Evolutionary conservation across 139 green algal genomes (phyloP).

Genomic region (Asterochloris erici): DNA sequence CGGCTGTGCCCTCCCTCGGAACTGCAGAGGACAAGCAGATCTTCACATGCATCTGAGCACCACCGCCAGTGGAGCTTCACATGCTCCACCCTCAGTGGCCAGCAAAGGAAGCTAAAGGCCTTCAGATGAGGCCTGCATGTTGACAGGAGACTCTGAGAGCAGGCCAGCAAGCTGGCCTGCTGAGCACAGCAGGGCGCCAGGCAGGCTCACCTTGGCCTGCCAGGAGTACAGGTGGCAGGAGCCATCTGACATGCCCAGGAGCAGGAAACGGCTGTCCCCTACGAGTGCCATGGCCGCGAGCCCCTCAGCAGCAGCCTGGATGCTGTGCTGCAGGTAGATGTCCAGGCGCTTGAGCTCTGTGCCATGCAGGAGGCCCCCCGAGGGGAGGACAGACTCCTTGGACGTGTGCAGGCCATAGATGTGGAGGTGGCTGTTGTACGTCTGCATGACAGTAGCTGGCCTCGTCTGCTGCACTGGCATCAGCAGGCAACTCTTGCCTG

Average conservation of each 20-base stretch:
- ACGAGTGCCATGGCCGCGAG: conserved; percentile 18
- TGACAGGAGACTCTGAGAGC: not conserved
- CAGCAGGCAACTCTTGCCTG: too few species aligned
- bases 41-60: too few species aligned
- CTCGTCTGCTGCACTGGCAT: not conserved
- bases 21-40: conserved; percentile 16
- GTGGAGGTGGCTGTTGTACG: conserved; percentile 51
- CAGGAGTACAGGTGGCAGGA: conserved; percentile 54
- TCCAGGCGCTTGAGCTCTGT: conserved; percentile 34
- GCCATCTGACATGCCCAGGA: conserved; percentile 58
- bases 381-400: conserved; percentile 45
- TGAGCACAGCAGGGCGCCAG: not conserved
- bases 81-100: too few species aligned
- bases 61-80: not conserved
- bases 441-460: conserved; percentile 41
- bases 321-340: conserved; percentile 58
- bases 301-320: conserved; percentile 23
- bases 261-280: conserved; percentile 43
- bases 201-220: conserved; percentile 52
- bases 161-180: not conserved
- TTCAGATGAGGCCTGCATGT: too few species aligned
- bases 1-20: conserved; percentile 31
- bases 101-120: too few species aligned
- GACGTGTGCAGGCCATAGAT: conserved; percentile 57
- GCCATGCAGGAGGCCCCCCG: not conserved